These are phyloP conservation scores for Dysphania ambrosioides DNA, from an alignment of 148 eudicot species.

Conservation along the genomic window DNA sequence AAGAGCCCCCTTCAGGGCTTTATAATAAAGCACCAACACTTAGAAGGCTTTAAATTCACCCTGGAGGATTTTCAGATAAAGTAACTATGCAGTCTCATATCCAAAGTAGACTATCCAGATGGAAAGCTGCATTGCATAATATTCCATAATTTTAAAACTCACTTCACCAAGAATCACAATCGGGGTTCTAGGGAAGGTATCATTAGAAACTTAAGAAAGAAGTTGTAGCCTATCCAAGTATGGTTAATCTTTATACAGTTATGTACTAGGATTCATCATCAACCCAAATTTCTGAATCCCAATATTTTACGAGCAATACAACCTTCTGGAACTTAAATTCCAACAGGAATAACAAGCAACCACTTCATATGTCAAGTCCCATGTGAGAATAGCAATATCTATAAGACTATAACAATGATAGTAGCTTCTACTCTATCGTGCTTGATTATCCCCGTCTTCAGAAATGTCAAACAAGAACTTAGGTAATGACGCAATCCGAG, in stretches of 20 bases:
- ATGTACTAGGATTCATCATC: slow-evolving; percentile 50
- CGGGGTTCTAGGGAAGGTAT: neutral
- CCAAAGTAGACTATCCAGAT: neutral
- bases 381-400: neutral
- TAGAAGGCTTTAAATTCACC: too few relatives aligned
- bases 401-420: neutral
- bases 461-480: slow-evolving; percentile 66
- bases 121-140: neutral
- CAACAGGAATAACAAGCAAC: neutral
- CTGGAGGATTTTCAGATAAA: too few relatives aligned
- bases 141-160: neutral
- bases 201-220: neutral
- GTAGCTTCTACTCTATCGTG: slow-evolving; percentile 20
- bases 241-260: slow-evolving; percentile 30
- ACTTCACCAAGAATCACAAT: neutral
- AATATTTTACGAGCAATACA: slow-evolving; percentile 23
- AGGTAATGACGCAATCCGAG: slow-evolving; percentile 73
- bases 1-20: too few relatives aligned
- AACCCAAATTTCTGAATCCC: slow-evolving; percentile 55
- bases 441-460: slow-evolving; percentile 57
- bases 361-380: neutral
- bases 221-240: slow-evolving; percentile 7
- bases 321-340: slow-evolving; percentile 17
- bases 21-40: too few relatives aligned
- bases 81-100: too few relatives aligned